Evolutionary conservation across 768 basidiomycete genomes (phyloP).

Genomic region (Rhizopogon sp.): DNA sequence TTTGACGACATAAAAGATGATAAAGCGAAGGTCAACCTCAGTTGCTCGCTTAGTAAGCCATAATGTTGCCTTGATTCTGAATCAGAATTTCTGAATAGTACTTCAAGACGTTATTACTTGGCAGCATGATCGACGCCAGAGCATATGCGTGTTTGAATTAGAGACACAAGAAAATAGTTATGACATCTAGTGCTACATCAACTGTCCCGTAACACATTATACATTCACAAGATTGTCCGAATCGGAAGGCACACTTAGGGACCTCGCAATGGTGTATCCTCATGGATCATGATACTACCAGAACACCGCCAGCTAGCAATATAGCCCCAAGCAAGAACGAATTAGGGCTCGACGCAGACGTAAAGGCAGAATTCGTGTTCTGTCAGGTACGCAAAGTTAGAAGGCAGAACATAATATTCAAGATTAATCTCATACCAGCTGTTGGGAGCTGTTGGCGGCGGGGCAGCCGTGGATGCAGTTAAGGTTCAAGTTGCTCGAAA

Average conservation of each 20-base stretch:
- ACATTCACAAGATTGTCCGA: neutral
- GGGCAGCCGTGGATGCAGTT: conserved; percentile 19
- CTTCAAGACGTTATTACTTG: too few relatives aligned
- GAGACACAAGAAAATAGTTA: too few relatives aligned
- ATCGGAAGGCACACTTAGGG: too few relatives aligned
- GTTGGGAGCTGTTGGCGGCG: conserved; percentile 13
- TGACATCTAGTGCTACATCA: neutral
- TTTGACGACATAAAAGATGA: too few relatives aligned
- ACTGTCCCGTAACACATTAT: neutral
- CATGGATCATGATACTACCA: conserved; percentile 14
- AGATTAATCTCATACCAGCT: conserved; percentile 11
- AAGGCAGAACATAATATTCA: too few relatives aligned
- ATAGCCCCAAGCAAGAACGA: conserved; percentile 15
- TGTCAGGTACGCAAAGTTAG: conserved; percentile 1
- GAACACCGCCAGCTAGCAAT: conserved; percentile 16
- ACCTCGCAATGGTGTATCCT: neutral
- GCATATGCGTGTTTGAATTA: too few relatives aligned
- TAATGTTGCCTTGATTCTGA: too few relatives aligned
- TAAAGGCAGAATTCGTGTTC: conserved; percentile 16
- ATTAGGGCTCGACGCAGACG: conserved; percentile 13
- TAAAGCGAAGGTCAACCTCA: too few relatives aligned
- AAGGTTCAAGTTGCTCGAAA: conserved; percentile 21
- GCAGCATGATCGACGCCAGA: too few relatives aligned
- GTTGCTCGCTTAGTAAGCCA: too few relatives aligned
- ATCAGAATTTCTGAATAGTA: too few relatives aligned